Percentiles rank a stretch among this genome's conserved stretches.
These are phyloP conservation scores for Suillus discolor DNA, from an alignment of 768 basidiomycete species.

Conservation along the genomic window DNA sequence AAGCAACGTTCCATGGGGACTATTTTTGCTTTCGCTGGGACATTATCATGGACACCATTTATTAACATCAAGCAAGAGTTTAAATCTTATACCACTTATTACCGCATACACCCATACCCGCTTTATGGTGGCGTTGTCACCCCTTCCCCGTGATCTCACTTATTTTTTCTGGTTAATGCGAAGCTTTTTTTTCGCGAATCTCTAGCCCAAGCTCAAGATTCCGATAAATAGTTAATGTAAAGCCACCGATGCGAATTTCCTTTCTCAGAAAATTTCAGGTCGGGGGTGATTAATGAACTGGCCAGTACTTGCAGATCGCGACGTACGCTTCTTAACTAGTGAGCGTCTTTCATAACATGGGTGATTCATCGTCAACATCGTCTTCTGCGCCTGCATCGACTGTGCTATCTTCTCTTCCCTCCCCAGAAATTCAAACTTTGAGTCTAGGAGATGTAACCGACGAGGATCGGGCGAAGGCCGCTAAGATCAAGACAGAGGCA, in stretches of 20 bases:
- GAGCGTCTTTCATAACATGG: slow-evolving; percentile 18
- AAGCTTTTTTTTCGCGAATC: not conserved
- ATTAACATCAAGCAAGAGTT: not conserved
- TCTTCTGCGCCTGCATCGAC: slow-evolving; percentile 45
- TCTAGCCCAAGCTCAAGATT: not conserved
- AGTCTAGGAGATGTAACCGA: slow-evolving; percentile 64
- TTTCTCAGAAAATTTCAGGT: slow-evolving; percentile 17
- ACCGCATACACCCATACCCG: not conserved
- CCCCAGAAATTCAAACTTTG: slow-evolving; percentile 58
- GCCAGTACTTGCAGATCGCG: slow-evolving; percentile 7
- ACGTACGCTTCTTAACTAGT: not conserved
- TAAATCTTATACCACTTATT: not conserved
- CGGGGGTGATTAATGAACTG: slow-evolving; percentile 9
- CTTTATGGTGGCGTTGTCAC: not conserved
- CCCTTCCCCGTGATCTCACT: not conserved
- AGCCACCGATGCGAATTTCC: slow-evolving; percentile 30
- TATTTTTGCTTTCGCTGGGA: not conserved
- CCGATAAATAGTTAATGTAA: slow-evolving; percentile 5
- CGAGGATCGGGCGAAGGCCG: slow-evolving; percentile 67
- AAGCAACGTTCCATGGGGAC: slow-evolving; percentile 6
- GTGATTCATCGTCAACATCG: slow-evolving; percentile 21
- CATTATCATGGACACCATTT: not conserved
- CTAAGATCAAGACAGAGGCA: slow-evolving; percentile 77
- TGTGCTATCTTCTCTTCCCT: slow-evolving; percentile 57
- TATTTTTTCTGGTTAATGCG: slow-evolving; percentile 7